Evolutionary conservation across 2,329 filamentous ascomycete genomes (phyloP).

Genomic region (Nectriaceae sp.): DNA sequence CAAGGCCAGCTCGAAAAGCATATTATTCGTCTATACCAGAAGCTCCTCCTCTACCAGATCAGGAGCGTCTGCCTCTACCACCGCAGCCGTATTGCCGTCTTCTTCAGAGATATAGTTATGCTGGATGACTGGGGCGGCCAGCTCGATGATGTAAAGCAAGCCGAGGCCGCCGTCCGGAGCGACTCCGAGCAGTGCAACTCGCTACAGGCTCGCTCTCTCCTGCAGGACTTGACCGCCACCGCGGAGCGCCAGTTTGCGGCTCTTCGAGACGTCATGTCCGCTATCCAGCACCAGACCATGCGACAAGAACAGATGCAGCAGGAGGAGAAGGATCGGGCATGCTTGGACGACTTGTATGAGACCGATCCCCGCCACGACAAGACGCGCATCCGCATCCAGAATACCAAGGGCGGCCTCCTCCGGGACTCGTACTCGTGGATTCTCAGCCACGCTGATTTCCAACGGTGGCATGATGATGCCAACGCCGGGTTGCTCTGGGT

Average conservation of each 20-base stretch:
- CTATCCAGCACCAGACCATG: neutral
- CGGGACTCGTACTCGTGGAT: slow-evolving; percentile 38
- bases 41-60: neutral
- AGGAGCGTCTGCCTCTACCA: neutral
- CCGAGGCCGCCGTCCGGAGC: neutral
- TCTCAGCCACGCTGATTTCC: slow-evolving; percentile 28
- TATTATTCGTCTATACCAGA: neutral
- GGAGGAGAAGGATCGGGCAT: neutral
- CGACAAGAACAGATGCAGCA: neutral
- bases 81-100: neutral
- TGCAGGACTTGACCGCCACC: too few relatives aligned
- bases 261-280: neutral
- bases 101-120: neutral
- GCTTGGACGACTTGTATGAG: neutral
- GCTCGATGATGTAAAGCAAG: neutral
- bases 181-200: neutral
- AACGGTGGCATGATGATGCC: slow-evolving; percentile 6
- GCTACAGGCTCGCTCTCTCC: too few relatives aligned
- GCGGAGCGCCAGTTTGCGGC: too few relatives aligned
- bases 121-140: neutral
- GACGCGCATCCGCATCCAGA: neutral
- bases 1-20: neutral
- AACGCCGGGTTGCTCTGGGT: slow-evolving; percentile 37
- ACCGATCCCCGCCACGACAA: neutral
- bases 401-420: slow-evolving; percentile 39